Base-by-base conservation (phyloP, 192 early-diverging fungal species). In the Gonapodya sp. region DNA sequence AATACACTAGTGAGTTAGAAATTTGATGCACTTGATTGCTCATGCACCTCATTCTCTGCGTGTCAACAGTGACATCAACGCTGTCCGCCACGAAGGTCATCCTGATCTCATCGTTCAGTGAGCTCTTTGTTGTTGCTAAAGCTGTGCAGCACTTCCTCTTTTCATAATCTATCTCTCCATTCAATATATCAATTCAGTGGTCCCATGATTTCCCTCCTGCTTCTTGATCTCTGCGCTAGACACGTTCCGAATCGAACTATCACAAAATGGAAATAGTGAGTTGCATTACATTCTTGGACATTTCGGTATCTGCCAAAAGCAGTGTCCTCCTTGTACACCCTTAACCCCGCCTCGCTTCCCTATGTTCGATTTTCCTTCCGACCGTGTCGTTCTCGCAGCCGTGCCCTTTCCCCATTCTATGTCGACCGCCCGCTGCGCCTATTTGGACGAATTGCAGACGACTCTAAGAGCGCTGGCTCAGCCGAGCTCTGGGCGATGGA, bases 401-500 rank as follows among this genome's bases (percentile, higher is more conserved):
- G 46, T 64, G 46, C 46, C 24, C 24, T 16, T 24, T 64, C 46
- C 8, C 46, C 46, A 64, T 64, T 64, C 24, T 64, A 64, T 64
- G 46, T 64, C 46, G 46, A 64, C 46, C 8, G 24, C 8, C 46
- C 46, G 24, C 46, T 64, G 8, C 46, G 24, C 8, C 24, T 64
- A 64, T 24, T 8, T 24, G 46, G 87, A 79, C 79, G 83, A 87
- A 46, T 86, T 37, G 81, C 79, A 2, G 84, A 84, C 73, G 81
- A 82, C 18, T 35, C 78, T 1, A 86, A 83, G 73, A 84, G 82
- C 0, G 18, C 83, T 0, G 82, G 80, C 16, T 81, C 79, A n/a
- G 92, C 87, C 73, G 93, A 95, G 82, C 86, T 94, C 81, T 95
- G 94, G 94, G 89, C 90, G 1, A 86, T 85, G 46, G 92, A 91